Evolutionary conservation across 164 flowering plant species (phyloP), one percentile per base, ranked within the genome.

Genomic region (Chloranthus sessilifolius): DNA sequence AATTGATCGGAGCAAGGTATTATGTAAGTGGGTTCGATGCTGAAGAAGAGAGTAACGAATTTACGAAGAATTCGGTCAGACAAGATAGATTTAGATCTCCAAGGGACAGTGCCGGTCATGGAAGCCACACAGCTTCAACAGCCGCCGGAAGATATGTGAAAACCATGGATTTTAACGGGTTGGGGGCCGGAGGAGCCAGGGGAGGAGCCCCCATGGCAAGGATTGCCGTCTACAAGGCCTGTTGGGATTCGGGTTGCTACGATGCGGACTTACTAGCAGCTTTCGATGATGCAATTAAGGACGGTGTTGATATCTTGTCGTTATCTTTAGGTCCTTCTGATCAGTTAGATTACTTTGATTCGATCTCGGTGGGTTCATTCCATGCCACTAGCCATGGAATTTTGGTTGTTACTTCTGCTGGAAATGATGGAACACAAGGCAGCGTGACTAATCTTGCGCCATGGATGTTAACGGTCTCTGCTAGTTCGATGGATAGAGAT

Each of bases 171-270:
- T 83, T 66, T 48, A 67, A 58, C 26, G 95, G 89, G 11, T 62
- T 84, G 60, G 92, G 75, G 4, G 52, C 66, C 4, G 95, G 95
- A 21, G 83, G 83, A 50, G 95, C 95, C 3, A 68, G 89, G 59
- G 92, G 95, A 41, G 95, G 92, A 43, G 92, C 85, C 28, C 92
- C 92, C 21, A 75, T 74, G 74, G 77, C 95, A 22, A 76, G 95
- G 55, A 74, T 87, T 46, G 89, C 92, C 0, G 81, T 66, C 11
- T 86, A 86, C 72, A 86, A 86, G 65, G 67, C 88, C 10, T 86
- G 95, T 59, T 86, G 91, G 95, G 77, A 71, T 45, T 74, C 81
- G 0, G 88, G 86, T 49, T 86, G 95, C 69, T 83, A 76, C 44
- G 95, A 86, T 59, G 86, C 71, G 4, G 95, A 86, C 55, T 49